Conservation (phyloP, 345 rosid species). For the Rhizophora apiculata region DNA sequence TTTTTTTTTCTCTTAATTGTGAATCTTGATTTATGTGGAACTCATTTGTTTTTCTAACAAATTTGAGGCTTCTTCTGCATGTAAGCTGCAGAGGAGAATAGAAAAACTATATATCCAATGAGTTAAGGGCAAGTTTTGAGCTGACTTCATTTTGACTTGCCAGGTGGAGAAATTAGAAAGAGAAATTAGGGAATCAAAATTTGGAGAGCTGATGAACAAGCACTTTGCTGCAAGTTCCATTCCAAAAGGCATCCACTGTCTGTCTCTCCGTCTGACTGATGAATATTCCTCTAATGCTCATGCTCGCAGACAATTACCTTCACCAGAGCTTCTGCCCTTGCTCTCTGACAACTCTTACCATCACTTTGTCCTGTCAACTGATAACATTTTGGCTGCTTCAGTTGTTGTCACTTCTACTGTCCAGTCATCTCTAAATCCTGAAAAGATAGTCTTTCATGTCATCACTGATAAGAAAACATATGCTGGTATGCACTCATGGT, state of each 20-base stretch:
- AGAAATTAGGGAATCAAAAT: constrained; percentile 90
- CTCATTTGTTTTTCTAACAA: too few relatives aligned
- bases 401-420: constrained; percentile 92
- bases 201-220: constrained; percentile 94
- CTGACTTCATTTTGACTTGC: constrained; percentile 12
- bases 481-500: constrained; percentile 99
- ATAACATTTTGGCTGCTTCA: constrained; percentile 97
- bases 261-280: constrained; percentile 89
- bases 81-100: too few relatives aligned
- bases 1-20: too few relatives aligned
- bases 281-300: constrained; percentile 98
- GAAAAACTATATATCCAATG: too few relatives aligned
- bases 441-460: constrained; percentile 90
- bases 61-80: too few relatives aligned
- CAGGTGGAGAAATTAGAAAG: constrained; percentile 94
- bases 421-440: constrained; percentile 81
- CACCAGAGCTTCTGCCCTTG: constrained; percentile 92
- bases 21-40: too few relatives aligned
- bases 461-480: constrained; percentile 99
- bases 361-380: constrained; percentile 86
- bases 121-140: not conserved
- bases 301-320: constrained; percentile 95
- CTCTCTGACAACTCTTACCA: constrained; percentile 86
- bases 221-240: constrained; percentile 98
- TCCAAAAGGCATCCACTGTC: constrained; percentile 97